A percentile compares a stretch with the other conserved stretches of the same genome.
Conservation (phyloP, 2,329 filamentous ascomycete genomes). For the Curvularia lunata region DNA sequence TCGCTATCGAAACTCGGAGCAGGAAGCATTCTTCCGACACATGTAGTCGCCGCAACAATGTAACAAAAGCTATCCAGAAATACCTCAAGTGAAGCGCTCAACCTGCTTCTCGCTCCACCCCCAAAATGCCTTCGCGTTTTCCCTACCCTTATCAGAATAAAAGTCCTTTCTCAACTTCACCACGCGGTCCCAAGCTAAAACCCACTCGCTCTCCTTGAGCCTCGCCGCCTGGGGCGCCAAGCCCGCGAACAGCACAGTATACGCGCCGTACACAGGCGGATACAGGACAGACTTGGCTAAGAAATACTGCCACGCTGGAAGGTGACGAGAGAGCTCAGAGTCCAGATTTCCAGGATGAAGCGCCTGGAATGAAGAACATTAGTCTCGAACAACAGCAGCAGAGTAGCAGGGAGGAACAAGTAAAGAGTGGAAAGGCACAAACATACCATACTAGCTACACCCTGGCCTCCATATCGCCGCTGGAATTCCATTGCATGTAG, state of each 20-base stretch:
- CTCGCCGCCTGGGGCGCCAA: constrained; percentile 23
- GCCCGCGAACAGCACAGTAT: constrained; percentile 36
- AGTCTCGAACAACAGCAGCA: neutral
- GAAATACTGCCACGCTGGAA: constrained; percentile 1
- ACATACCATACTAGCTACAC: constrained; percentile 32
- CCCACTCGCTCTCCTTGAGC: constrained; percentile 43
- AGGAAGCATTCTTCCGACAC: too few species aligned
- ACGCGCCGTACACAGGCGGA: constrained; percentile 30
- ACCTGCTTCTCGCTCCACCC: constrained; percentile 53
- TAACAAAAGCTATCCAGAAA: neutral
- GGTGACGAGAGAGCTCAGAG: constrained; percentile 45
- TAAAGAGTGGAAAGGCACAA: neutral
- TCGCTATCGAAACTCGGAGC: too few species aligned
- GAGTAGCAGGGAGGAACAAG: neutral
- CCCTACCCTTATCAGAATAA: constrained; percentile 35
- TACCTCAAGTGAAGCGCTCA: constrained; percentile 19
- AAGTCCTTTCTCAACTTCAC: constrained; percentile 29
- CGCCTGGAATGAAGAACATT: neutral
- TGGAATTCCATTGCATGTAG: constrained; percentile 34
- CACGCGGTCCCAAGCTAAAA: constrained; percentile 58
- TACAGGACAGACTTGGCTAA: constrained; percentile 12
- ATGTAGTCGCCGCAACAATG: neutral
- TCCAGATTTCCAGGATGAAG: constrained; percentile 51
- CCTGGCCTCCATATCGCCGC: constrained; percentile 20
- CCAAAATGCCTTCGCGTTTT: constrained; percentile 52